These are phyloP conservation scores for Talaromyces ruber DNA, from an alignment of 495 filamentous ascomycete genomes.

Conservation along the genomic window DNA sequence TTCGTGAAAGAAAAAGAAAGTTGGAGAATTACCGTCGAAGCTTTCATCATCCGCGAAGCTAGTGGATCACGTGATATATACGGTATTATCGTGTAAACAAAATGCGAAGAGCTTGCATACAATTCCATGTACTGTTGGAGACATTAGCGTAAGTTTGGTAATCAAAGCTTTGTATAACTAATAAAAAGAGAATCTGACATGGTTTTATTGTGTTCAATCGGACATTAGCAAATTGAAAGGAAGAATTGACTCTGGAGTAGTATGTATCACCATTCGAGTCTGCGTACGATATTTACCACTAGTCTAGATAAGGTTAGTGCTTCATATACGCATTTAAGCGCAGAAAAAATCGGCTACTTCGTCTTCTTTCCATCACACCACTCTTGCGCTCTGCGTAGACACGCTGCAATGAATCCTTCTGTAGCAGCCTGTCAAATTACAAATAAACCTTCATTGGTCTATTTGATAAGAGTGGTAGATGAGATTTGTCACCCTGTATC, in stretches of 20 bases:
- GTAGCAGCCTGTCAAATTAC: conserved; percentile 34
- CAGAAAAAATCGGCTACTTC: conserved; percentile 7
- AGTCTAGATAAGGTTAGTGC: background rate
- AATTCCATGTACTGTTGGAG: background rate
- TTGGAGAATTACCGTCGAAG: background rate
- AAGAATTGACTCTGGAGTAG: background rate
- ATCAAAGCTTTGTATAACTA: background rate
- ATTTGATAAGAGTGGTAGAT: conserved; percentile 60
- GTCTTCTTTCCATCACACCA: conserved; percentile 16
- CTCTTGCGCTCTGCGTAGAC: conserved; percentile 40
- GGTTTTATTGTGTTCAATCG: background rate
- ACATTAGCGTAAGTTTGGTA: background rate
- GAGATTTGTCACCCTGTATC: conserved; percentile 77
- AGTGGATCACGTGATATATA: conserved; percentile 5
- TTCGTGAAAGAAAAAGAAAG: background rate
- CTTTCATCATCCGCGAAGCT: conserved; percentile 1
- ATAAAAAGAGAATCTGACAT: background rate
- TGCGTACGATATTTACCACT: background rate
- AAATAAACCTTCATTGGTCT: conserved; percentile 66
- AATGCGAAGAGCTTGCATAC: background rate
- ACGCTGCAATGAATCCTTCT: conserved; percentile 39
- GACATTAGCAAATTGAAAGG: background rate
- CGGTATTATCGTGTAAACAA: background rate
- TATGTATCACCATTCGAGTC: background rate
- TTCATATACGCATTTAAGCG: background rate